Evolutionary conservation across 2,329 filamentous ascomycete species (phyloP).

Genomic region (Pyrenochaeta sp.): DNA sequence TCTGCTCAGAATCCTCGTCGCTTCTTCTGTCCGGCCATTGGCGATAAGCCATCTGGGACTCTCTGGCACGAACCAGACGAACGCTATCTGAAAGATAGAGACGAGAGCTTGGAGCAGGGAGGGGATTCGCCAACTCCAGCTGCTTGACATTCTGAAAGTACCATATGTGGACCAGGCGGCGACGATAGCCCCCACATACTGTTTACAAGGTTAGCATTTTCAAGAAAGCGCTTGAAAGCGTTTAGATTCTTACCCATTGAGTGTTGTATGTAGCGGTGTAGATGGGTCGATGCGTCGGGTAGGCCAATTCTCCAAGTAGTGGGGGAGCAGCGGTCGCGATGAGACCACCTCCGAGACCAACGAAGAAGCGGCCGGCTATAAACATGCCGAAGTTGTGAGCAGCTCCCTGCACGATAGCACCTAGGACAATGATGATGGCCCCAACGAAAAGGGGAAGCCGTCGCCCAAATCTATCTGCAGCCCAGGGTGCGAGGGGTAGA

Average conservation of each 20-base stretch:
- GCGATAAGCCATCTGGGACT: slow-evolving; percentile 66
- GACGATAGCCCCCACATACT: slow-evolving; percentile 34
- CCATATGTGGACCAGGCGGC: slow-evolving; percentile 29
- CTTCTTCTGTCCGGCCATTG: slow-evolving; percentile 61
- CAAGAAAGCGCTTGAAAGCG: no score
- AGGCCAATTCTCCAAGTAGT: slow-evolving; percentile 64
- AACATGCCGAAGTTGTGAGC: slow-evolving; percentile 50
- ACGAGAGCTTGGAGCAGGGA: slow-evolving; percentile 60
- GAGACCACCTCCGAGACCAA: slow-evolving; percentile 59
- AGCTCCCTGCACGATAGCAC: background rate
- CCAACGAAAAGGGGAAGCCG: background rate
- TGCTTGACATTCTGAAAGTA: slow-evolving; percentile 42
- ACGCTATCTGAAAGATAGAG: slow-evolving; percentile 51
- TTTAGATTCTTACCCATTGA: no score
- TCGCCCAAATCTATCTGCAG: background rate
- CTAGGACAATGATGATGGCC: background rate
- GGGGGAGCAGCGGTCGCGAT: slow-evolving; percentile 59
- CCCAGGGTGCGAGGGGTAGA: slow-evolving; percentile 9
- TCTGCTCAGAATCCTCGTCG: slow-evolving; percentile 59
- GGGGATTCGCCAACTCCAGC: slow-evolving; percentile 62
- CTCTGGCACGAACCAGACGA: slow-evolving; percentile 59
- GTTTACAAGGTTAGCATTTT: background rate
- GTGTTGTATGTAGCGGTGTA: slow-evolving; percentile 62
- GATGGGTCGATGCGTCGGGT: slow-evolving; percentile 65
- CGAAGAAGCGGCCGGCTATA: slow-evolving; percentile 52